Conservation (phyloP, 2,329 filamentous ascomycete species). For the Beauveria sp. region DNA sequence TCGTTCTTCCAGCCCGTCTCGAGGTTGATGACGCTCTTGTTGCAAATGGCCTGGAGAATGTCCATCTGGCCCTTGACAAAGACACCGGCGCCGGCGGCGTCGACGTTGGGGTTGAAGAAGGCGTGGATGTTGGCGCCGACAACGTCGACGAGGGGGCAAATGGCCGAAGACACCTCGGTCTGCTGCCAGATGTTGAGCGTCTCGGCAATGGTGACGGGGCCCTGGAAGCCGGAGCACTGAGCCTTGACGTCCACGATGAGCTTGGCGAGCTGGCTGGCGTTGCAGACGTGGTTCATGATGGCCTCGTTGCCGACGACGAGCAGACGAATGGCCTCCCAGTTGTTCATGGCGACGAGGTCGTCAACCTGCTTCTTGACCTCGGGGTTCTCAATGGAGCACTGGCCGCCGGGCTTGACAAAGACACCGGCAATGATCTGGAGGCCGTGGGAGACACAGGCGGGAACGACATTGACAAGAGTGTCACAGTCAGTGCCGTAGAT, state of each 20-base stretch:
- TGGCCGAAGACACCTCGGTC: slow-evolving; percentile 42
- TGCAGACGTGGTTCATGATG: slow-evolving; percentile 65
- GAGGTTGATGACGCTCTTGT: slow-evolving; percentile 69
- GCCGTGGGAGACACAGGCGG: slow-evolving; percentile 56
- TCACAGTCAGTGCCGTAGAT: slow-evolving; percentile 90
- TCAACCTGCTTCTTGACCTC: slow-evolving; percentile 66
- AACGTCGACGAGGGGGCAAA: slow-evolving; percentile 72
- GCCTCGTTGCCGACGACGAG: slow-evolving; percentile 89
- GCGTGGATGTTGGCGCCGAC: slow-evolving; percentile 84
- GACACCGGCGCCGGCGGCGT: slow-evolving; percentile 58
- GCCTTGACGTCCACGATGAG: slow-evolving; percentile 64
- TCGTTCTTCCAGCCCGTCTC: slow-evolving; percentile 83
- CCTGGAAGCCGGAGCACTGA: slow-evolving; percentile 65
- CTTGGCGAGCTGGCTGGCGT: slow-evolving; percentile 53
- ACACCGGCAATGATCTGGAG: slow-evolving; percentile 81
- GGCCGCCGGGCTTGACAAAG: slow-evolving; percentile 62
- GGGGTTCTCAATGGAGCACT: slow-evolving; percentile 46
- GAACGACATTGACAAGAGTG: slow-evolving; percentile 67
- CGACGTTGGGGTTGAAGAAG: slow-evolving; percentile 75
- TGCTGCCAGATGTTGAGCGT: slow-evolving; percentile 71
- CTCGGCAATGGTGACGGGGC: slow-evolving; percentile 77
- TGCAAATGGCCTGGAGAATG: slow-evolving; percentile 64
- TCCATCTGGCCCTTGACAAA: slow-evolving; percentile 71
- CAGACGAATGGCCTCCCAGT: slow-evolving; percentile 71
- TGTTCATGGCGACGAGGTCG: slow-evolving; percentile 62